A percentile compares a stretch with the other conserved stretches of the same genome.
Conservation (phyloP, 1,139 yeast species). For the Candida gigantensis region DNA sequence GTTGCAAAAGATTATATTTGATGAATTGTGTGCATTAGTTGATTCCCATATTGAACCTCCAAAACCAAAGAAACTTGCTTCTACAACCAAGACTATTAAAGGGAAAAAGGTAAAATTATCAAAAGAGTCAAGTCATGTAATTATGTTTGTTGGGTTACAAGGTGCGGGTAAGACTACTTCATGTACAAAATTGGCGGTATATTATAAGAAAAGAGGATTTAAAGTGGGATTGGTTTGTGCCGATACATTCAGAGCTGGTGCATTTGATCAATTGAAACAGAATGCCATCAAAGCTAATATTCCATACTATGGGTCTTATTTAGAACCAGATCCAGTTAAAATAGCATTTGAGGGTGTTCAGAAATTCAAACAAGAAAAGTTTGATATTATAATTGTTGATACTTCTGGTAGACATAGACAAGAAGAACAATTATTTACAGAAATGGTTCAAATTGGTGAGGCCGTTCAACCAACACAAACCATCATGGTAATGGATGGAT, state of each 20-base stretch:
- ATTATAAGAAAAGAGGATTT: constrained; percentile 89
- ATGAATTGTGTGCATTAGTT: constrained; percentile 83
- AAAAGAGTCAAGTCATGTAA: constrained; percentile 49
- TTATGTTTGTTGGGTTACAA: constrained; percentile 97
- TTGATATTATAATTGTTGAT: constrained; percentile 93
- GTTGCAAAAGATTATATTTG: constrained; percentile 89
- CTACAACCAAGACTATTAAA: constrained; percentile 23
- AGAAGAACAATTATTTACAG: constrained; percentile 86
- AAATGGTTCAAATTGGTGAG: constrained; percentile 90
- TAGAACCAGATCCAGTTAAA: constrained; percentile 93
- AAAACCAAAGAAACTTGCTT: constrained; percentile 71
- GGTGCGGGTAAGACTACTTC: constrained; percentile 99
- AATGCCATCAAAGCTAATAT: constrained; percentile 94
- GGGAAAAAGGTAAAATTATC: constrained; percentile 35
- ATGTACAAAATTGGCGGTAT: constrained; percentile 94
- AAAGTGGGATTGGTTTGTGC: constrained; percentile 98
- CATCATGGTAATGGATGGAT: constrained; percentile 95
- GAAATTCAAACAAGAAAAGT: constrained; percentile 86
- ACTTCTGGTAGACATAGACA: constrained; percentile 98
- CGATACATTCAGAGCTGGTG: constrained; percentile 99
- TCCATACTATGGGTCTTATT: constrained; percentile 92
- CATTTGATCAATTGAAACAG: constrained; percentile 96
- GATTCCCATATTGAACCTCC: constrained; percentile 70
- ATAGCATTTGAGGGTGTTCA: constrained; percentile 92
- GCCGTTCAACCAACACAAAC: constrained; percentile 91